These are phyloP conservation scores for Spizellomyces sp. DNA, from an alignment of 192 early-diverging fungal species.

Conservation along the genomic window DNA sequence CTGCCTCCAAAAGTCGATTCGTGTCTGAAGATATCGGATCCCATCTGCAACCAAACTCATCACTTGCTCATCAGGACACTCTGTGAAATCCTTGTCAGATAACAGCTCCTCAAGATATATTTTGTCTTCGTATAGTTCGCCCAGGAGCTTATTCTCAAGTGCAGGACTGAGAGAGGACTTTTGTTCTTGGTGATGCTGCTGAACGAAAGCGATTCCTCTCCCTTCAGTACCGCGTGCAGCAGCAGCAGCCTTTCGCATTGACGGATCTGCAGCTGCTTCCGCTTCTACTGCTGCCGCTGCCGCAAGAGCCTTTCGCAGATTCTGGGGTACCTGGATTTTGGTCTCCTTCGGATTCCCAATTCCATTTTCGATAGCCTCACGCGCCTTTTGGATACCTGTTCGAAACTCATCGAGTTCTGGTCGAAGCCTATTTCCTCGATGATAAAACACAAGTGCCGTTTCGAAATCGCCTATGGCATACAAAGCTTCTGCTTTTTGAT, in stretches of 20 bases:
- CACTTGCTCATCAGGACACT: slow-evolving; percentile 53
- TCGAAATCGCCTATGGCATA: slow-evolving; percentile 67
- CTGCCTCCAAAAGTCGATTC: slow-evolving; percentile 63
- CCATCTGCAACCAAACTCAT: slow-evolving; percentile 51
- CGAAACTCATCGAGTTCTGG: slow-evolving; percentile 64
- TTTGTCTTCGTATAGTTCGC: slow-evolving; percentile 59
- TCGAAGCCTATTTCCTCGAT: slow-evolving; percentile 55
- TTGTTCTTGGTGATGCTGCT: slow-evolving; percentile 2
- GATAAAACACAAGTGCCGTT: slow-evolving; percentile 60
- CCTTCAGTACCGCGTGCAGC: slow-evolving; percentile 22
- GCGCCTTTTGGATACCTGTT: slow-evolving; percentile 62
- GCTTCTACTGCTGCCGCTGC: slow-evolving; percentile 26
- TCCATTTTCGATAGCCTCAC: slow-evolving; percentile 64
- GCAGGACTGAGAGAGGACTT: slow-evolving; percentile 29
- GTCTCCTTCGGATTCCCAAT: slow-evolving; percentile 47
- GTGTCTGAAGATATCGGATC: slow-evolving; percentile 48
- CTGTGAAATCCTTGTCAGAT: slow-evolving; percentile 48
- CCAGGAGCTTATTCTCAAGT: slow-evolving; percentile 55
- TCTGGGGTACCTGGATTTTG: slow-evolving; percentile 23
- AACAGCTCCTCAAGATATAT: slow-evolving; percentile 49
- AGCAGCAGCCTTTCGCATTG: slow-evolving; percentile 23
- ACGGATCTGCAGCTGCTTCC: slow-evolving; percentile 31
- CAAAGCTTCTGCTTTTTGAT: slow-evolving; percentile 63
- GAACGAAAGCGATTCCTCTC: slow-evolving; percentile 5
- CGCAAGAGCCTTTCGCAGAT: slow-evolving; percentile 28